These are phyloP conservation scores for Colletotrichum tamarilloi DNA, from an alignment of 2,329 filamentous ascomycete species.

Conservation along the genomic window DNA sequence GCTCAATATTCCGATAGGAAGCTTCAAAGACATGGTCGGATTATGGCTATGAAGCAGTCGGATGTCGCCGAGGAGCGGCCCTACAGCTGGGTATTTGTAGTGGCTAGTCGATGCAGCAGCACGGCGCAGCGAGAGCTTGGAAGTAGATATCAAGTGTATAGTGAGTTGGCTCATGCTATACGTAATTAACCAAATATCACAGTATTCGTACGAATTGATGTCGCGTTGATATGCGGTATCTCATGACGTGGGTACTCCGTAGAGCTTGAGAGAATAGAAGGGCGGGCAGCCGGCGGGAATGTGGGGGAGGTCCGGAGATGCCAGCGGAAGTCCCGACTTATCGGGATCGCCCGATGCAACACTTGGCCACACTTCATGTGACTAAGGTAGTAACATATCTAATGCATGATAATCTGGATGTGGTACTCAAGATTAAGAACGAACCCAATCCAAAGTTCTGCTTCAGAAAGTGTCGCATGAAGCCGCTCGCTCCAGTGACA, in stretches of 20 bases:
- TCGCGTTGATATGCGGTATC: neutral
- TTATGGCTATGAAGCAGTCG: neutral
- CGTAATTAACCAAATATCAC: neutral
- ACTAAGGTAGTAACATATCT: no score
- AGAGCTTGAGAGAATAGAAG: neutral
- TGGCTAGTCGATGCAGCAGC: neutral
- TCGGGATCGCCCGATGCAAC: neutral
- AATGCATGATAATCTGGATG: no score
- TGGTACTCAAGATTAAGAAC: no score
- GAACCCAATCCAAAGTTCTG: no score
- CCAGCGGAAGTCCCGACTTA: neutral
- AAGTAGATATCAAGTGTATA: neutral
- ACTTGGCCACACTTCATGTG: neutral
- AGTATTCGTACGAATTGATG: neutral
- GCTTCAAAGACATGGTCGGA: neutral
- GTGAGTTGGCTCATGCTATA: neutral
- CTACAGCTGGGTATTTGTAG: neutral
- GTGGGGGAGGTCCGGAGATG: neutral
- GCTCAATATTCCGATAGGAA: neutral
- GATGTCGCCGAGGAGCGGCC: conserved; percentile 19
- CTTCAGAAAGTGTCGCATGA: no score
- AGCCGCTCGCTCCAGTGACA: no score
- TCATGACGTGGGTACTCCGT: neutral
- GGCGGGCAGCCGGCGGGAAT: neutral
- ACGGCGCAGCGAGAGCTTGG: neutral